Evolutionary conservation across 306 rosid species (phyloP).

Genomic region (Glycine latifolia): DNA sequence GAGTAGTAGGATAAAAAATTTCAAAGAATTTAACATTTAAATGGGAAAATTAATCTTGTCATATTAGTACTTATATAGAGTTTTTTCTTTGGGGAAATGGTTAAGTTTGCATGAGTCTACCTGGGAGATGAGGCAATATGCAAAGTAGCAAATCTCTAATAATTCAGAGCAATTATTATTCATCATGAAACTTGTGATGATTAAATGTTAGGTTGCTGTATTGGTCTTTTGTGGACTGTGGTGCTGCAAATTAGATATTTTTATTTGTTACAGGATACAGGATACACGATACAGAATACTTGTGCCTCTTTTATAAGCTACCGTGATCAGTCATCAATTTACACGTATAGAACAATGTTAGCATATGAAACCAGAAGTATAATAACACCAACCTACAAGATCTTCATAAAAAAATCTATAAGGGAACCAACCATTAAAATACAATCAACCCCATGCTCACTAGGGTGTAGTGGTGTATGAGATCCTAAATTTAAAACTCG

Average conservation of each 20-base stretch:
- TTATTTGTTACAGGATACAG: not conserved
- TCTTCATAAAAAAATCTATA: too few species aligned
- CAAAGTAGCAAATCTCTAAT: not conserved
- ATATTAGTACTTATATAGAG: not conserved
- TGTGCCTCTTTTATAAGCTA: too few species aligned
- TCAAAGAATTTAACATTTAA: not conserved
- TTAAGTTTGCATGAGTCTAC: not conserved
- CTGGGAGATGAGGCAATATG: not conserved
- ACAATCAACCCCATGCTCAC: too few species aligned
- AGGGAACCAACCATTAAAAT: too few species aligned
- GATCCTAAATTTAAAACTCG: too few species aligned
- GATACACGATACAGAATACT: not conserved
- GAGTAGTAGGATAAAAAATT: not conserved
- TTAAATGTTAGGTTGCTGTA: not conserved
- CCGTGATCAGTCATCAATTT: too few species aligned
- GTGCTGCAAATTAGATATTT: not conserved
- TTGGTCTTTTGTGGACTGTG: not conserved
- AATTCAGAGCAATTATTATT: not conserved
- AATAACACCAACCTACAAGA: not conserved
- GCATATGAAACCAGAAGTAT: not conserved
- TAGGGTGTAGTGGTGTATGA: too few species aligned
- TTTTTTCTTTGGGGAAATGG: not conserved
- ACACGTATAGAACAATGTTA: not conserved
- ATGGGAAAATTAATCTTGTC: not conserved
- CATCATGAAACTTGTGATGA: slow-evolving; percentile 10